These are phyloP conservation scores for Alternaria panax DNA, from an alignment of 2,329 filamentous ascomycete species.

Conservation along the genomic window DNA sequence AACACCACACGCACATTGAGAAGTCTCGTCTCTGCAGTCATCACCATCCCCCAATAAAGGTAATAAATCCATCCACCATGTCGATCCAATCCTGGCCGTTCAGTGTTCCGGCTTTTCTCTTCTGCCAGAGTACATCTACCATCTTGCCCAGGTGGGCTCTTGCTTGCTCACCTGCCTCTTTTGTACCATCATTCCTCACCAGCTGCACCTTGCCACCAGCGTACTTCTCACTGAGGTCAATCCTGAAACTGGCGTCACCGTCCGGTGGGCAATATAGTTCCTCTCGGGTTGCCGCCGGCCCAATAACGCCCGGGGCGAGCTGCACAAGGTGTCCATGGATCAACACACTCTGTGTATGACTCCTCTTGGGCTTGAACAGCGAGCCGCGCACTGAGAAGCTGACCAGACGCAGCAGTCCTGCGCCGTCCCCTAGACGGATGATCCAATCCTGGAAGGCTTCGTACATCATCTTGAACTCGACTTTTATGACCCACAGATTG, in stretches of 20 bases:
- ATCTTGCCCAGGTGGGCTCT: conserved; percentile 29
- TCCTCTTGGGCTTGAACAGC: conserved; percentile 43
- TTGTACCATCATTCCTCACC: conserved; percentile 44
- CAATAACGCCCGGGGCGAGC: conserved; percentile 20
- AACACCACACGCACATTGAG: neutral
- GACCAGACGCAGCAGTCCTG: conserved; percentile 41
- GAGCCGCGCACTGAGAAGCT: conserved; percentile 44
- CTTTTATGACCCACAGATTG: conserved; percentile 51
- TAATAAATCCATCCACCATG: conserved; percentile 46
- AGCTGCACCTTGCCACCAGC: conserved; percentile 41
- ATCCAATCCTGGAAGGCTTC: conserved; percentile 52
- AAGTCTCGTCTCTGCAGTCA: neutral
- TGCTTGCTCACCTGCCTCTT: conserved; percentile 40
- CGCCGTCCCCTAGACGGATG: conserved; percentile 43
- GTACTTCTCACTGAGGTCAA: conserved; percentile 49
- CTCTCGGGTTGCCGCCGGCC: conserved; percentile 21
- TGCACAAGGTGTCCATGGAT: conserved; percentile 32
- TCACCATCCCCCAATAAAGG: conserved; percentile 43
- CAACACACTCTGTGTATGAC: conserved; percentile 30
- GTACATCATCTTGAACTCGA: conserved; percentile 51
- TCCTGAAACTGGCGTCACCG: conserved; percentile 48
- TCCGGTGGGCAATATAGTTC: conserved; percentile 42
- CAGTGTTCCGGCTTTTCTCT: conserved; percentile 37
- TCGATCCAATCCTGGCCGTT: conserved; percentile 47
- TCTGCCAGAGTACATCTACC: conserved; percentile 44